Evolutionary conservation across 2,329 filamentous ascomycete species (phyloP), one percentile per base, ranked within the genome.

Genomic region (Alternaria burnsii): DNA sequence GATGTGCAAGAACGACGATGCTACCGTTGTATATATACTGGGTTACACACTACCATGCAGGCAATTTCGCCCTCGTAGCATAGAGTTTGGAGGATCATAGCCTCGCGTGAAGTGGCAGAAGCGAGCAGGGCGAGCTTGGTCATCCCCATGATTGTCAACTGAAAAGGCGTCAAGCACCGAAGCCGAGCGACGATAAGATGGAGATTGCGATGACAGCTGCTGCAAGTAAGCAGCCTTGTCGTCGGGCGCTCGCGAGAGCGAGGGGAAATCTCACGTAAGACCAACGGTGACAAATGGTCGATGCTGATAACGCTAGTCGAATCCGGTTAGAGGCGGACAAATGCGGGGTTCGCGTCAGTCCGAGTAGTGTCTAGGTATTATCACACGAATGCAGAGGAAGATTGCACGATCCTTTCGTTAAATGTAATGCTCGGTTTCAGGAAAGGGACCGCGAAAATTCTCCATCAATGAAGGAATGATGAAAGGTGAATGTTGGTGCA

Each of bases 91-190:
- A 38, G 18, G 24, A 30, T 40, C 5, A 20, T 16, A 24, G 3
- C 41, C 28, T 20, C 10, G 26, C 41, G 22, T 6, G 1, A 9
- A 2, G 16, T 4, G 48, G 32, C 50, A 48, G 52, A 34, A 58
- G 42, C 55, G 42, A 58, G 38, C 30, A 42, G 50, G 16, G 41
- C 50, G 55, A 58, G 55, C 50, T 58, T 58, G 32, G 55, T 58
- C 55, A 58, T 42, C 55, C 34, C 11, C 4, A 44, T 18, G 22
- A 1, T 26, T 20, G 7, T 28, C 11, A 28, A 32, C 1, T 11
- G 10, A 43, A 10, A 5, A 30, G 10, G 36, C 16, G 12, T 24
- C 24, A 40, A 30, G 42, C 2, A 3, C 28, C 14, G 20, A 54
- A 28, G 38, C 51, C 42, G 18, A 58, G 34, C 0, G 22, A 18